Evolutionary conservation across 2,329 filamentous ascomycete genomes (phyloP), one percentile per base, ranked within the genome.

Genomic region (Scedosporium aurantiacum): DNA sequence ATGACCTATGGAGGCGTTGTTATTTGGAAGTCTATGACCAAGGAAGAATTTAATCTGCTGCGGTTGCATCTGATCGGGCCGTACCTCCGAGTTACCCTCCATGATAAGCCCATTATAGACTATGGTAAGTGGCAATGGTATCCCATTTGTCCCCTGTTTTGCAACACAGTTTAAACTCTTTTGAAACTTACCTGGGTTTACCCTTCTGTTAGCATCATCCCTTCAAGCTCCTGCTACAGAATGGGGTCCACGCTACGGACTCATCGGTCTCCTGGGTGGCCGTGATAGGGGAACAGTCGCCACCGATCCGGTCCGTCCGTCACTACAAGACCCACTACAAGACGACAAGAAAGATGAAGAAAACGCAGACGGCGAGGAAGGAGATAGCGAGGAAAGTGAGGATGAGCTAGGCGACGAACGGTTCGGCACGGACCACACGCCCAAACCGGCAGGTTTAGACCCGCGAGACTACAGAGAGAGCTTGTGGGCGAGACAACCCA

Each of bases 401-500:
- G 21, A 37, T 10, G 32, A 37, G 8, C 10, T 12, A 37, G 32
- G 32, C 2, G 32, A 37, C 32, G 2, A 12, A 10, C 32, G 32
- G 4, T 37, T 37, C 32, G 6, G 4, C 3, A 3, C 32, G 32
- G 8, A 37, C 8, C 7, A 8, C 10, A 12, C 10, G 10, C 32
- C 32, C 32, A 37, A 37, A 10, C 8, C 10, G 47, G 47, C 25
- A n/a, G 25, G n/a, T 6, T 4, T 27, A 6, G 16, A 57, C n/a
- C 54, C 54, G 23, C 23, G 54, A 37, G n/a, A 32, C 47, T 7
- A 43, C n/a, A 55, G 43, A 1, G 41, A 52, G 3, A 57, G 16
- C 70, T 25, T 75, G 18, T 54, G 69, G 62, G 66, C 66, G 40
- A 63, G 64, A n/a, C 64, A 65, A 10, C 65, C 64, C 10, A 68